These are phyloP conservation scores for Talaromyces rugulosus DNA, from an alignment of 2,329 filamentous ascomycete species.

Conservation along the genomic window DNA sequence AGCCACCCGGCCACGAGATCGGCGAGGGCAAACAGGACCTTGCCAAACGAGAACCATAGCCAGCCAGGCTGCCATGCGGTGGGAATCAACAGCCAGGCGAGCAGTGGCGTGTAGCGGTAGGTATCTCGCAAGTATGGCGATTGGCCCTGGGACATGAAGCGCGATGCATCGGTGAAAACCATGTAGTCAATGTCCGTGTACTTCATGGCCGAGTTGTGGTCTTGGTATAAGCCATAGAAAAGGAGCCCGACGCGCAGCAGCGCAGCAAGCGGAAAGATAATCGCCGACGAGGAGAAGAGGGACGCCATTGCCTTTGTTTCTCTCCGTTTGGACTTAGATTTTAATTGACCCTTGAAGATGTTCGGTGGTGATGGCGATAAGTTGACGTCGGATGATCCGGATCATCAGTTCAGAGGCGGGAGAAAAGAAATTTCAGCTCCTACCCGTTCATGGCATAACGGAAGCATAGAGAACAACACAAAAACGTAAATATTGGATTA, in stretches of 20 bases:
- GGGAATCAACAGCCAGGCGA: constrained; percentile 86
- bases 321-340: neutral
- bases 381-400: neutral
- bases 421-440: neutral
- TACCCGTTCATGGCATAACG: neutral
- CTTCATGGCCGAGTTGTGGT: constrained; percentile 85
- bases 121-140: constrained; percentile 88
- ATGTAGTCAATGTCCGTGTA: constrained; percentile 99
- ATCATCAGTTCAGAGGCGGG: neutral
- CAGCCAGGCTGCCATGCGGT: constrained; percentile 56
- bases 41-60: constrained; percentile 76
- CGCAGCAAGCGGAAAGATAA: constrained; percentile 38
- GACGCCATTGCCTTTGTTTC: constrained; percentile 1
- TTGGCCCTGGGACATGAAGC: constrained; percentile 62
- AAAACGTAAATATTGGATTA: neutral
- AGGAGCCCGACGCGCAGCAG: constrained; percentile 69
- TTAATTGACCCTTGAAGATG: neutral
- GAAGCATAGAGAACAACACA: neutral
- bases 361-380: neutral
- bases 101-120: constrained; percentile 91
- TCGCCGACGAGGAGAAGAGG: constrained; percentile 20
- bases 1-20: constrained; percentile 84
- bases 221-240: constrained; percentile 87
- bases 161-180: constrained; percentile 93
- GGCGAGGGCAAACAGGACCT: constrained; percentile 75